These are phyloP conservation scores for Aspergillus aculeatus DNA, from an alignment of 2,329 filamentous ascomycete species.

Conservation along the genomic window DNA sequence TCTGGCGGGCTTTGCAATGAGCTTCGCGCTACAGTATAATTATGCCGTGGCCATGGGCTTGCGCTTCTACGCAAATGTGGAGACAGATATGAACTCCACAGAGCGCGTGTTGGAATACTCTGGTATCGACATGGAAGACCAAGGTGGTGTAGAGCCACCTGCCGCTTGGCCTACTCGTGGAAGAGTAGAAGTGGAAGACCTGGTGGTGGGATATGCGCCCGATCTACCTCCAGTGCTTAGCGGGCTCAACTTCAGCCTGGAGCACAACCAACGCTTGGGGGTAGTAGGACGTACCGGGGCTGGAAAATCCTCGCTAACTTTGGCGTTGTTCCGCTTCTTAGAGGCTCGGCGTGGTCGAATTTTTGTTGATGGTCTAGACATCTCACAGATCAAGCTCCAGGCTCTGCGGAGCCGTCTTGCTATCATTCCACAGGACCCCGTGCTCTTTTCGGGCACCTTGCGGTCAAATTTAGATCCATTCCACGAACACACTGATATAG, in stretches of 20 bases:
- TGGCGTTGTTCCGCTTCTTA: constrained; percentile 26
- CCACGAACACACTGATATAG: constrained; percentile 64
- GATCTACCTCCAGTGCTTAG: constrained; percentile 55
- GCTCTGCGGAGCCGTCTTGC: constrained; percentile 69
- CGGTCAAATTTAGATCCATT: constrained; percentile 77
- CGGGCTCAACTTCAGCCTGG: constrained; percentile 21
- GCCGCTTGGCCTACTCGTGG: constrained; percentile 75
- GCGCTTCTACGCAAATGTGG: constrained; percentile 67
- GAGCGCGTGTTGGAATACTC: constrained; percentile 76
- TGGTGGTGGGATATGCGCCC: constrained; percentile 69
- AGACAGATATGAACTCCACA: constrained; percentile 75
- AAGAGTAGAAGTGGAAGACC: constrained; percentile 67
- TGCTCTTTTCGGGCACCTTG: constrained; percentile 76
- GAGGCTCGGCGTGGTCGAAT: constrained; percentile 20
- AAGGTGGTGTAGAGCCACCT: constrained; percentile 61
- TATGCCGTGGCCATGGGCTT: constrained; percentile 66
- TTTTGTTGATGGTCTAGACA: constrained; percentile 37
- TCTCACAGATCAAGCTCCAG: constrained; percentile 47
- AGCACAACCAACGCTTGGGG: constrained; percentile 25
- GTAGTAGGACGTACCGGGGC: constrained; percentile 30
- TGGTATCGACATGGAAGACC: constrained; percentile 65
- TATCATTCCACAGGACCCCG: constrained; percentile 80
- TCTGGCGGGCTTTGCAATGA: constrained; percentile 72
- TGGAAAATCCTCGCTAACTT: constrained; percentile 28
- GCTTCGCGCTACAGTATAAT: constrained; percentile 71